Evolutionary conservation across 768 basidiomycete genomes (phyloP).

Genomic region (Boletus speciosus): DNA sequence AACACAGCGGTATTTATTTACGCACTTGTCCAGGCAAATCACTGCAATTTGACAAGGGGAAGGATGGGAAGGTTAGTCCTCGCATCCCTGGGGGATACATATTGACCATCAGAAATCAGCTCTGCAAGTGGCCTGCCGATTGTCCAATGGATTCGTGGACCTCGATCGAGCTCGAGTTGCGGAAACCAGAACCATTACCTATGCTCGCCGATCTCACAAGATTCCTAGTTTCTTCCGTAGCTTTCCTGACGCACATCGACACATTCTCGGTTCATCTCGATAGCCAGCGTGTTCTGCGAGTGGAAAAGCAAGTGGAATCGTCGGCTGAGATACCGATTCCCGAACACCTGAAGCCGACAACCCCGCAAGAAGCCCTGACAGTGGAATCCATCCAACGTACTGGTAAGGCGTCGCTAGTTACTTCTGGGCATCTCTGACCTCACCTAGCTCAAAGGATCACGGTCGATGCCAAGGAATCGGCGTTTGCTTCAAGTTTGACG

Average conservation of each 20-base stretch:
- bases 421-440: background rate
- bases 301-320: background rate
- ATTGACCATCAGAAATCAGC: conserved; percentile 1
- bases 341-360: background rate
- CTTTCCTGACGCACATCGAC: conserved; percentile 2
- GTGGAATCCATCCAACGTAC: conserved; percentile 7
- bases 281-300: background rate
- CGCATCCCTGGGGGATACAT: background rate
- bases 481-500: background rate
- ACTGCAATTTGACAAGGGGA: conserved; percentile 7
- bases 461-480: conserved; percentile 3
- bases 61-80: conserved; percentile 8
- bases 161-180: conserved; percentile 9
- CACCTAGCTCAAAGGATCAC: conserved; percentile 7
- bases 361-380: background rate
- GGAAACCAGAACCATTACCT: conserved; percentile 2
- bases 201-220: conserved; percentile 6
- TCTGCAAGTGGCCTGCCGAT: background rate
- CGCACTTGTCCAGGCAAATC: conserved; percentile 5
- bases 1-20: background rate
- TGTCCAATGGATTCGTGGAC: background rate
- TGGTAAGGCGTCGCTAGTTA: background rate
- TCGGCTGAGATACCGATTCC: background rate
- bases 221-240: conserved; percentile 12
- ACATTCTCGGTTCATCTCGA: conserved; percentile 7